Evolutionary conservation across 2,329 filamentous ascomycete species (phyloP), one percentile per base, ranked within the genome.

Genomic region (Claviceps africana): DNA sequence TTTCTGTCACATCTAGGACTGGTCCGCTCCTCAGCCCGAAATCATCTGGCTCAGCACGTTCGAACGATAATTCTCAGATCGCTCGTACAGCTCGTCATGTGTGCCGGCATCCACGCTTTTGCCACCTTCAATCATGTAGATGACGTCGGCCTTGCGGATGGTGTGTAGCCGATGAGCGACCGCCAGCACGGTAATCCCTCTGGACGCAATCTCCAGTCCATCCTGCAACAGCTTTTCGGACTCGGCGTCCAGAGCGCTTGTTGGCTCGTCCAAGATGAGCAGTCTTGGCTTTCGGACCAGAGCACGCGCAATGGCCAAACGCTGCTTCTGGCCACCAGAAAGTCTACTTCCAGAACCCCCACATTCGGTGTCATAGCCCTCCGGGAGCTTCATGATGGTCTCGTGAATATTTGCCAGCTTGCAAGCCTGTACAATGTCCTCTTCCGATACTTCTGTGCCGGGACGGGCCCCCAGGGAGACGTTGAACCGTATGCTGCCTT

Each of bases 311-410:
- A 88, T 86, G 1, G 79, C 77, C 19, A 88, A 61, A 2, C 84
- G 73, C 61, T 88, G 85, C 7, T 78, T 78, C 62, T 88, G 85
- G 0, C 85, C 85, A 7, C 84, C 84, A 0, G 81, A 86, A 19
- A 88, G 64, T 21, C 79, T 72, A 0, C 78, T 79, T 8, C 82
- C 83, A 51, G 82, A 79, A 19, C 81, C 78, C 7, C 86, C 72
- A 8, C 79, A 65, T 35, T 70, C 68, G 0, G 78, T 81, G 6
- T 79, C 64, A 55, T 81, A 82, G 0, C 78, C 78, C 22, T 80
- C 65, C 0, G 78, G 78, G 10, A 83, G 62, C 0, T 65, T 64
- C 33, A 67, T 61, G 50, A 84, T 79, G 15, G 74, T 74, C 1
- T 82, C 78, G 59, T 82, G 77, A 22, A 85, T 82, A 58, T 82